Percentiles rank a stretch among this genome's conserved stretches.
Evolutionary conservation across 768 basidiomycete genomes (phyloP).

Genomic region (Lactifluus volemus): DNA sequence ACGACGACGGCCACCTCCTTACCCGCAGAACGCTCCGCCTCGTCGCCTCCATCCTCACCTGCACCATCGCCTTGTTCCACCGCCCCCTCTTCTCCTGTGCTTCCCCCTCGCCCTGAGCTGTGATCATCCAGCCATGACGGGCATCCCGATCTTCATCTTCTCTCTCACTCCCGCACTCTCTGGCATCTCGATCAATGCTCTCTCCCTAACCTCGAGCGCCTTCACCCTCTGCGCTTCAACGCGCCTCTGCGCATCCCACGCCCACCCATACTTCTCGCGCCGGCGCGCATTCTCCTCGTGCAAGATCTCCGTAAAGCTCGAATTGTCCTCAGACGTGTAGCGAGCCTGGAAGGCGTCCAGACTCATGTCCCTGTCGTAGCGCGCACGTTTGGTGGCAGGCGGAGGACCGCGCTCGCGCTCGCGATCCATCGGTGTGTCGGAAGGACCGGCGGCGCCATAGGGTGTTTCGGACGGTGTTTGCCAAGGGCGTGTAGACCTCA

Average conservation of each 20-base stretch:
- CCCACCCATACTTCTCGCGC: conserved; percentile 82
- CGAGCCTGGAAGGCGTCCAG: conserved; percentile 84
- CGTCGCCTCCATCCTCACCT: conserved; percentile 19
- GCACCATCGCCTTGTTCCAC: background rate
- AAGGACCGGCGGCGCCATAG: conserved; percentile 40
- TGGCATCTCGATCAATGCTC: conserved; percentile 58
- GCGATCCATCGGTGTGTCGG: conserved; percentile 56
- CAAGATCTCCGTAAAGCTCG: conserved; percentile 89
- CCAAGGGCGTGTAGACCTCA: conserved; percentile 28
- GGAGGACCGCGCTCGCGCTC: conserved; percentile 24
- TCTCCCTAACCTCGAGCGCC: conserved; percentile 61
- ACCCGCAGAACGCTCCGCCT: conserved; percentile 19
- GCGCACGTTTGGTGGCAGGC: conserved; percentile 46
- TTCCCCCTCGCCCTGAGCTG: conserved; percentile 22
- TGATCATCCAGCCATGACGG: conserved; percentile 48
- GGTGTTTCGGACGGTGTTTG: conserved; percentile 58
- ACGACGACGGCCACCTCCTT: conserved; percentile 20
- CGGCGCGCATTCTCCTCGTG: conserved; percentile 81
- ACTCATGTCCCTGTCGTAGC: conserved; percentile 52
- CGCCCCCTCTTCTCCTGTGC: background rate
- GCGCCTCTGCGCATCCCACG: conserved; percentile 83
- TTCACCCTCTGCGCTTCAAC: conserved; percentile 60
- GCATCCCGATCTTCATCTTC: conserved; percentile 54
- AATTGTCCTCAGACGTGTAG: conserved; percentile 96
- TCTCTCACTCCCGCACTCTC: conserved; percentile 48